These are phyloP conservation scores for Jatropha curcas DNA, from an alignment of 345 rosid species.

Conservation along the genomic window DNA sequence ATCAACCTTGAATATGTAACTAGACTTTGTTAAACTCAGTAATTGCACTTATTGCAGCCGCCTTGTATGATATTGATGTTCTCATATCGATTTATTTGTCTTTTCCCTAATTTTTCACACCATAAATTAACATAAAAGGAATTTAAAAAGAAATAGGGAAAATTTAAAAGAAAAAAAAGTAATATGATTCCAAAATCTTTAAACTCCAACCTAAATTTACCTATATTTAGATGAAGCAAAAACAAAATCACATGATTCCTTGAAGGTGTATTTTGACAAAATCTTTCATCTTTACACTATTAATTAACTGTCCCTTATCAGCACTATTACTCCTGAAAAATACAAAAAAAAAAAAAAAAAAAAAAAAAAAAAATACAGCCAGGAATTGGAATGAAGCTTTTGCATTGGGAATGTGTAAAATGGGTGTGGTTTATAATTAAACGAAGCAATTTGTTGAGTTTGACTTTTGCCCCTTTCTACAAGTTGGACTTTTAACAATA, in stretches of 20 bases:
- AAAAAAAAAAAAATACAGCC: neutral
- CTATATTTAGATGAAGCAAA: neutral
- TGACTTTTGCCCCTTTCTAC: neutral
- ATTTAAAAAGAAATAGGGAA: neutral
- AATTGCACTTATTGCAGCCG: neutral
- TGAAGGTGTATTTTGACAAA: neutral
- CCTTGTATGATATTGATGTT: too few relatives aligned
- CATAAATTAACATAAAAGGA: too few relatives aligned
- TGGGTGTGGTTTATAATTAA: neutral
- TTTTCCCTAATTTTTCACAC: too few relatives aligned
- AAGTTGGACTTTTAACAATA: neutral
- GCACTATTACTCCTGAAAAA: too few relatives aligned
- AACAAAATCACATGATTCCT: neutral
- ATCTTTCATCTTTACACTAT: too few relatives aligned
- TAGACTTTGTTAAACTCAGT: neutral
- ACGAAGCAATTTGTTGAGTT: neutral
- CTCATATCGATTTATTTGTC: too few relatives aligned
- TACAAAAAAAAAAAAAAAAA: neutral
- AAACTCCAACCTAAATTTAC: neutral
- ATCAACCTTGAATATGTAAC: too few relatives aligned
- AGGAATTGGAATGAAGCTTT: neutral
- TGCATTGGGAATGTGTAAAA: neutral
- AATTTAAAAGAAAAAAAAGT: too few relatives aligned
- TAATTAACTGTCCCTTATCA: too few relatives aligned
- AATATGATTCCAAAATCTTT: too few relatives aligned